Conservation (phyloP, 257 asterid species). For the Solanum ossicruentum region DNA sequence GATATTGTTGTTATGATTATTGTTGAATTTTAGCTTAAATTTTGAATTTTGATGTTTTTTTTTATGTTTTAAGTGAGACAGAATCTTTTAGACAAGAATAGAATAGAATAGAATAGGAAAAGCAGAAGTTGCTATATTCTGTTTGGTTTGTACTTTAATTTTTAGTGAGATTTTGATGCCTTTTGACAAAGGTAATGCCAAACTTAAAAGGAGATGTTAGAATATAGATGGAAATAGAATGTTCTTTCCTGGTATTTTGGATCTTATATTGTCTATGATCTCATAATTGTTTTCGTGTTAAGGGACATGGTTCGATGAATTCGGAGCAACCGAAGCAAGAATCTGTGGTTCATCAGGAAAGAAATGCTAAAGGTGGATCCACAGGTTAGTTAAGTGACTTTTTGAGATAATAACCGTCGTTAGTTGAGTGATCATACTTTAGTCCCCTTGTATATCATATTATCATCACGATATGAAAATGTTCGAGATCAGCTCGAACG, state of each 20-base stretch:
- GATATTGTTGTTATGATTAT: not conserved
- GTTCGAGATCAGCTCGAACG: not conserved
- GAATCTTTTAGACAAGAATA: not conserved
- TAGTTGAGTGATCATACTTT: not conserved
- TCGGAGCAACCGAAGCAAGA: constrained; percentile 32
- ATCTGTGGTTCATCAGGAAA: constrained; percentile 21
- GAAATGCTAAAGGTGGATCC: constrained; percentile 30
- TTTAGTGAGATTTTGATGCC: not conserved
- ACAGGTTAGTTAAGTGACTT: constrained; percentile 26
- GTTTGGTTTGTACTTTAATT: not conserved
- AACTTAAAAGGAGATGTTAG: not conserved
- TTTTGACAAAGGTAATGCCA: not conserved
- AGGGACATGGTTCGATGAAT: constrained; percentile 25
- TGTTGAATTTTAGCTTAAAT: not conserved
- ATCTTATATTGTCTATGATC: not conserved
- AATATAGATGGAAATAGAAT: not conserved
- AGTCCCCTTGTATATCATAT: not conserved
- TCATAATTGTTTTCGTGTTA: not conserved
- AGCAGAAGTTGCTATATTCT: not conserved
- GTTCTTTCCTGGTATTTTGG: not conserved
- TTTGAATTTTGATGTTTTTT: not conserved
- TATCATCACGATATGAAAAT: not conserved
- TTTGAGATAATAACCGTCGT: not conserved
- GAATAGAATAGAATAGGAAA: not conserved
- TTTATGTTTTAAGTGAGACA: not conserved